Base-by-base conservation (phyloP, 1,284 basidiomycete species). In the Ceratobasidium sp. region DNA sequence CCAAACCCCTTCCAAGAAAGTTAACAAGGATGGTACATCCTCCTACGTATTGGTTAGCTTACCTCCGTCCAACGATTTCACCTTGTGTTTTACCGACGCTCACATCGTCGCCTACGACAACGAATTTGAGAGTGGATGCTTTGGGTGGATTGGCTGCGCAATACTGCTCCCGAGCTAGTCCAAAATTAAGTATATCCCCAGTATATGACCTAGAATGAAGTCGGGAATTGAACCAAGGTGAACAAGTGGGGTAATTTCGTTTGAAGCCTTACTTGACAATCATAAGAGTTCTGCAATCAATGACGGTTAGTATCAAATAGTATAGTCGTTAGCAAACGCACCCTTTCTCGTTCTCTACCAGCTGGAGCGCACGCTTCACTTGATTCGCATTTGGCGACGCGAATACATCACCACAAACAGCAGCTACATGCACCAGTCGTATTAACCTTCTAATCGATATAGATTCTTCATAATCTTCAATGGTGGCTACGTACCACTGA, bases 21-120 rank as follows among this genome's bases (percentile, higher is more conserved):
- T 65, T 41, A 56, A n/a, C n/a, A 36, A 22, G 44, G 33, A 45
- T 45, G 9, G 24, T 29, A 48, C 1, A 48, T 11, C 36, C 36
- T 22, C 45, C 47, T 31, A 48, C 15, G 36, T 11, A 15, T 50
- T 31, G 9, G 31, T 60, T 44, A 56, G 77, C 83, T 45, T 78
- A 89, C 90, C 93, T 87, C 79, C 94, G 86, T 22, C 95, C 95
- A 24, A 95, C 93, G 59, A 96, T 89, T 77, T 86, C 89, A 29
- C 94, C 93, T 79, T 95, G 93, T 1, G 88, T 87, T 77, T 87
- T 88, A 2, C 93, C 92, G 17, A 98, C 96, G 1, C 95, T 91
- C 17, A 97, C 94, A 82, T 98, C 96, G 81, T 98, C 96, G 8
- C 92, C 94, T 14, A 98, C 95, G 75, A 96, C 88, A 51, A 97